Evolutionary conservation across 2,329 filamentous ascomycete genomes (phyloP), one percentile per base, ranked within the genome.

Genomic region (Cordyceps fumosorosea): DNA sequence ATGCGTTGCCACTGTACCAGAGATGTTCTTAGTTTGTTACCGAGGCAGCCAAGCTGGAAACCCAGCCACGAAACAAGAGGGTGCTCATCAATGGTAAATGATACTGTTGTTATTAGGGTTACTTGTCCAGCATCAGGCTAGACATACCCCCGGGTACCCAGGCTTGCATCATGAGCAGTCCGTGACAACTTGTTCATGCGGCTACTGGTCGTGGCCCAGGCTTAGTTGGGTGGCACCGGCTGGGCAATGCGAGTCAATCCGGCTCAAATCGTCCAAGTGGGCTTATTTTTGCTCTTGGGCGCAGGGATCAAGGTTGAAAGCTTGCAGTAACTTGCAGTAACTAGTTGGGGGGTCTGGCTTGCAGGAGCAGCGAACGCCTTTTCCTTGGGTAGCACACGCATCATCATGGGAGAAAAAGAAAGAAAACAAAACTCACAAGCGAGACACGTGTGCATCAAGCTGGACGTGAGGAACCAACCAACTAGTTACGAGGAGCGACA

Each of bases 341-440:
- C 32, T 10, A 34, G 5, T 10, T 42, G 34, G 26, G 18, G 44
- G 55, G 55, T 42, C 40, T 34, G 54, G 54, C 55, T 48, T 57
- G 55, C 55, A 57, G 55, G 29, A 57, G 55, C 53, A 45, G 55
- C 55, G 42, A 57, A 57, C 55, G 44, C 42, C 40, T 45, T 42
- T 42, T 44, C 37, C 16, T 44, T n/a, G 16, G 40, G 14, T 44
- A 18, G 16, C 14, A 42, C 16, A 29, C 6, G 29, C 29, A 7
- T 29, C 29, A 5, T 29, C 5, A 42, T 18, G 12, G 22, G 12
- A n/a, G 3, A n/a, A 14, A 32, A n/a, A 16, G 18, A 18, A 24
- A 40, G 51, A 37, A 40, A 40, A 53, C 4, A 29, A 50, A n/a
- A 12, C 34, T 37, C 34, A 29, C 29, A 29, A 29, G n/a, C n/a